Evolutionary conservation across 768 basidiomycete genomes (phyloP).

Genomic region (Lactifluus hygrophoroides): DNA sequence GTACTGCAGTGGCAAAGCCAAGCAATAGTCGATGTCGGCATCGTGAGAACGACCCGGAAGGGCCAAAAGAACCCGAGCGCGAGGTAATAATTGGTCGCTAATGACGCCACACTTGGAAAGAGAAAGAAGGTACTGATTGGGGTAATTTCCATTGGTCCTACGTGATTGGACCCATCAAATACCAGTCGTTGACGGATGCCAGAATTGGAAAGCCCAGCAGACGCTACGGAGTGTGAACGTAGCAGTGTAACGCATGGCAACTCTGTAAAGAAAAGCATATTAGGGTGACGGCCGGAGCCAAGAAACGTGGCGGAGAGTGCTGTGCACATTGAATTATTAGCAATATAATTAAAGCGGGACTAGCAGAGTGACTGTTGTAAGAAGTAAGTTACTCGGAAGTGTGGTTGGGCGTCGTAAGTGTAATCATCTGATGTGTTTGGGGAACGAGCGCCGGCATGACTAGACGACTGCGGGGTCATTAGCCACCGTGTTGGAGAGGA

Average conservation of each 20-base stretch:
- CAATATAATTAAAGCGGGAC: background rate
- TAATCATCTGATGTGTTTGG: constrained; percentile 14
- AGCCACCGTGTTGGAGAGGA: background rate
- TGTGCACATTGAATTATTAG: background rate
- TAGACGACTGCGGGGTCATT: background rate
- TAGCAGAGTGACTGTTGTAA: background rate
- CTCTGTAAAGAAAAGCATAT: background rate
- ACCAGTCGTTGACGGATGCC: background rate
- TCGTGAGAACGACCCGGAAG: background rate
- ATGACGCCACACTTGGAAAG: background rate
- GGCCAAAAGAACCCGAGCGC: background rate
- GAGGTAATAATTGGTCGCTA: background rate
- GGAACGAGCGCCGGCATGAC: constrained; percentile 1
- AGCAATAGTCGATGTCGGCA: background rate
- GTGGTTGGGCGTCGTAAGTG: background rate
- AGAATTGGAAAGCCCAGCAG: background rate
- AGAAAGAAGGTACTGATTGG: background rate
- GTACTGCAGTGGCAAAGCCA: background rate
- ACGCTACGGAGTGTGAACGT: background rate
- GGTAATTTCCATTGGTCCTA: constrained; percentile 1
- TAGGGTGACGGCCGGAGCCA: constrained; percentile 3
- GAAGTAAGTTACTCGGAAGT: constrained; percentile 1
- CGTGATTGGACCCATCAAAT: background rate
- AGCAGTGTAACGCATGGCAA: constrained; percentile 1
- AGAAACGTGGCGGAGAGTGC: background rate